Evolutionary conservation across 768 basidiomycete species (phyloP).

Genomic region (Kwoniella europaea): DNA sequence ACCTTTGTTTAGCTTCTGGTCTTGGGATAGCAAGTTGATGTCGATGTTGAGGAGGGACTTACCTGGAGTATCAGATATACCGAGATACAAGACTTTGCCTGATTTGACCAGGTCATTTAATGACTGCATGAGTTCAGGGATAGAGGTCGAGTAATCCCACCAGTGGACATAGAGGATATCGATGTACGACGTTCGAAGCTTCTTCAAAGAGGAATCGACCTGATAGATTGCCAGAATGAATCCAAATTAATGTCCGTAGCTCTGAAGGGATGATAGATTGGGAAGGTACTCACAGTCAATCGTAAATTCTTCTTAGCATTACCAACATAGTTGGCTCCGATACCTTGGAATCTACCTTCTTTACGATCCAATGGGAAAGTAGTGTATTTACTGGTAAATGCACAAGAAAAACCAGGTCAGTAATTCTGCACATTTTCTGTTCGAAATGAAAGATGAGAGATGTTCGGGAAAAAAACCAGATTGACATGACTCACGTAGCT

Average conservation of each 20-base stretch:
- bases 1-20: not conserved
- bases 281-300: slow-evolving; percentile 50
- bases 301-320: slow-evolving; percentile 63
- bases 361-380: slow-evolving; percentile 34
- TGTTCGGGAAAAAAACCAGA: not conserved
- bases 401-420: not conserved
- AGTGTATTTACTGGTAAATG: slow-evolving; percentile 35
- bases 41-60: not conserved
- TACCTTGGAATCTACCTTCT: slow-evolving; percentile 30
- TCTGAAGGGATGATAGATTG: not conserved
- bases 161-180: slow-evolving; percentile 51
- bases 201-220: slow-evolving; percentile 42
- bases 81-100: slow-evolving; percentile 61
- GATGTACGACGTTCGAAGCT: slow-evolving; percentile 46
- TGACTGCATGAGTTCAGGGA: slow-evolving; percentile 67
- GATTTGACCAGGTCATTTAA: slow-evolving; percentile 64
- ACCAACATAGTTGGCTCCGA: slow-evolving; percentile 60
- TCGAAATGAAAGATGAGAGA: not conserved
- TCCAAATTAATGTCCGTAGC: not conserved
- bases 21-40: too few relatives aligned
- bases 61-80: slow-evolving; percentile 50
- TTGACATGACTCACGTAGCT: slow-evolving; percentile 14
- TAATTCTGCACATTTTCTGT: too few relatives aligned
- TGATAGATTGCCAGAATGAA: not conserved
- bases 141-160: slow-evolving; percentile 64